phyloP scores from a whole-genome alignment of 1,284 basidiomycete species.

The Boletellus deceptivus region DNA sequence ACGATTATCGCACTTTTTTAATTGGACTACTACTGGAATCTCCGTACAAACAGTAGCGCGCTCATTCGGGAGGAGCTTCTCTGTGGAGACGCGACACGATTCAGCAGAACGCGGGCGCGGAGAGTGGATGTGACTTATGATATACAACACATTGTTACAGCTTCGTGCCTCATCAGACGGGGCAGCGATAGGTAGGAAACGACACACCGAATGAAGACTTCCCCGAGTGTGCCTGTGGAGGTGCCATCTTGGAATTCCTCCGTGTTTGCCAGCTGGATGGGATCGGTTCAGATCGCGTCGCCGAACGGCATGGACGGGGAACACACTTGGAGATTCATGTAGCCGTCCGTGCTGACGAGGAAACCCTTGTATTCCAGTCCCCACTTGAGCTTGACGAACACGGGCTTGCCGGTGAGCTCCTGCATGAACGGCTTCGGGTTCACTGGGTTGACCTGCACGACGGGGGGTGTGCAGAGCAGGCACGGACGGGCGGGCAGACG shows the following conservation, averaged over 20 bases:
- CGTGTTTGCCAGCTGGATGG: slow-evolving; percentile 75
- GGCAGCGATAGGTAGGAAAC: not conserved
- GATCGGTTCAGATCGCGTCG: not conserved
- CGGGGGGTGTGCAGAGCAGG: slow-evolving; percentile 14
- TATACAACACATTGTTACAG: slow-evolving; percentile 93
- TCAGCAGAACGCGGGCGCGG: slow-evolving; percentile 27
- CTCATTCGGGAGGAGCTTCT: slow-evolving; percentile 57
- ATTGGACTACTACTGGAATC: not conserved
- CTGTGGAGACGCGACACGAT: slow-evolving; percentile 46
- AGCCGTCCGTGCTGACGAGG: slow-evolving; percentile 96
- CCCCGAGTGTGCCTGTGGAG: slow-evolving; percentile 93
- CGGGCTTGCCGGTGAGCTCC: slow-evolving; percentile 96
- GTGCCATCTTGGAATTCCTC: slow-evolving; percentile 98
- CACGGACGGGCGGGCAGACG: slow-evolving; percentile 30
- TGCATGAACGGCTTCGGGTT: slow-evolving; percentile 99
- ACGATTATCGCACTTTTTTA: not conserved
- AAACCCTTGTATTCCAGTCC: slow-evolving; percentile 99
- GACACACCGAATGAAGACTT: slow-evolving; percentile 91
- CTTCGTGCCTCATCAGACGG: slow-evolving; percentile 31
- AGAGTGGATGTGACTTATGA: slow-evolving; percentile 60
- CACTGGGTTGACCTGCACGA: slow-evolving; percentile 78
- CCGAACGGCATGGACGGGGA: not conserved
- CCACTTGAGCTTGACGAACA: slow-evolving; percentile 97
- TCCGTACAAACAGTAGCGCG: not conserved
- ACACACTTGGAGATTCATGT: slow-evolving; percentile 97